These are phyloP conservation scores for Phaeophleospora eucalypticola DNA, from an alignment of 2,329 filamentous ascomycete genomes.

Conservation along the genomic window DNA sequence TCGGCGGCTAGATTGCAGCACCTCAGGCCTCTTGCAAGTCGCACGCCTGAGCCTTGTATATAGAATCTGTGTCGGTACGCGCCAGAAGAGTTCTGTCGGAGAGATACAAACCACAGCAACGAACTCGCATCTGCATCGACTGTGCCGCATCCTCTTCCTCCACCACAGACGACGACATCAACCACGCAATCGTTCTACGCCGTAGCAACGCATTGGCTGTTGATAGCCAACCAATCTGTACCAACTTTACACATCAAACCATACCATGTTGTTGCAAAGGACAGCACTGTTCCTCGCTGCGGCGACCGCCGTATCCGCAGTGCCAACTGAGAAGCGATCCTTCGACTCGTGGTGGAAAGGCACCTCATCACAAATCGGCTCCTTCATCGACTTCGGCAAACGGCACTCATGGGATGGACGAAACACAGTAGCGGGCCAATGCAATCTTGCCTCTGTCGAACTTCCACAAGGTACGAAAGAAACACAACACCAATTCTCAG, in stretches of 20 bases:
- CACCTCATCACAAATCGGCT: not conserved
- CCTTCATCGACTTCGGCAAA: conserved; percentile 13
- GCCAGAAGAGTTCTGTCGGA: conserved; percentile 1
- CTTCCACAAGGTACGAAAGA: conserved; percentile 19
- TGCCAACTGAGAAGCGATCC: conserved; percentile 21
- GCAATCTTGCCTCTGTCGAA: conserved; percentile 14
- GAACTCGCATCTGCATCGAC: conserved; percentile 1
- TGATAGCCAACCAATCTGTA: conserved; percentile 6
- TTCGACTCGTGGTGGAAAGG: conserved; percentile 15
- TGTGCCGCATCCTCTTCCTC: conserved; percentile 1
- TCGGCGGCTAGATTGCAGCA: conserved; percentile 16
- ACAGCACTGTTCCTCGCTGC: conserved; percentile 20
- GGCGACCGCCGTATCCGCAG: conserved; percentile 17
- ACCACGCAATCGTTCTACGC: not conserved
- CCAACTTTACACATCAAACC: conserved; percentile 2
- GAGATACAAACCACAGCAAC: too few species aligned
- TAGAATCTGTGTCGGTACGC: conserved; percentile 18
- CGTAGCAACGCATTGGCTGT: conserved; percentile 3
- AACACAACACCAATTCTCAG: too few species aligned
- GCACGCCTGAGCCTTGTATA: conserved; percentile 25
- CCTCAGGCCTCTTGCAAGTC: not conserved
- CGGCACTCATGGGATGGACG: conserved; percentile 14
- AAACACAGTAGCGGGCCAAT: conserved; percentile 3
- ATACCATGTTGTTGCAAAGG: conserved; percentile 25
- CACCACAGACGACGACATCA: conserved; percentile 2